A percentile compares a stretch with the other conserved stretches of the same genome.
phyloP scores from a whole-genome alignment of 2,329 filamentous ascomycete species.

The Talaromyces marneffei region DNA sequence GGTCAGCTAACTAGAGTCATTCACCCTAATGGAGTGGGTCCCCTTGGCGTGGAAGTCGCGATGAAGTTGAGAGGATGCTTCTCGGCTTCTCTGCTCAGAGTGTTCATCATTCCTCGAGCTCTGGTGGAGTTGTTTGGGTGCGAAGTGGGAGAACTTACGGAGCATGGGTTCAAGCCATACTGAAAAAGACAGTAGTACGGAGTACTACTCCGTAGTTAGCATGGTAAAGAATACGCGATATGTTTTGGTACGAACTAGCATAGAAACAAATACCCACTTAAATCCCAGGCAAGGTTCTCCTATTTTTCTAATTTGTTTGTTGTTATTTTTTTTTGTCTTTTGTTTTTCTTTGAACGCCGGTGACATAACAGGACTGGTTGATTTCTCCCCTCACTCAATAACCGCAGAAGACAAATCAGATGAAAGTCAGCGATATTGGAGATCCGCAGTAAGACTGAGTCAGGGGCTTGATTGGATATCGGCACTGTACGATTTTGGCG shows the following conservation, averaged over 20 bases:
- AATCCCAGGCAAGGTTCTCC: slow-evolving; percentile 6
- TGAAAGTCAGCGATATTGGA: not conserved
- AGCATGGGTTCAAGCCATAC: slow-evolving; percentile 4
- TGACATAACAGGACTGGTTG: slow-evolving; percentile 1
- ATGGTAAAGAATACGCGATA: not conserved
- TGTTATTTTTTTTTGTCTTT: not conserved
- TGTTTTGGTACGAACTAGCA: slow-evolving; percentile 1
- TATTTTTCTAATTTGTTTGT: slow-evolving; percentile 1
- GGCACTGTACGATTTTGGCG: not conserved
- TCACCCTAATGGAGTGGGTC: slow-evolving; percentile 3
- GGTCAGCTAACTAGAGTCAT: slow-evolving; percentile 7
- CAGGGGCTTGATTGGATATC: slow-evolving; percentile 5
- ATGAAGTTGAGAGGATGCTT: slow-evolving; percentile 4
- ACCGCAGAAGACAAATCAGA: slow-evolving; percentile 4
- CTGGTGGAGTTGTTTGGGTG: slow-evolving; percentile 2
- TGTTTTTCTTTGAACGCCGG: not conserved
- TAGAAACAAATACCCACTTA: not conserved
- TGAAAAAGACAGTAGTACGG: slow-evolving; percentile 4
- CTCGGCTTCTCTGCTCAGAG: not conserved
- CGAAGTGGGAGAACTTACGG: not conserved
- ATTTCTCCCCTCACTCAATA: not conserved
- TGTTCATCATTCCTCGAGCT: slow-evolving; percentile 4
- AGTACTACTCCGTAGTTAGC: slow-evolving; percentile 1
- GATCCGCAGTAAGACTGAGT: slow-evolving; percentile 3
- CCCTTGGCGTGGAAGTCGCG: not conserved